Percentiles rank a stretch among this genome's conserved stretches.
Conservation (phyloP, 1,139 yeast genomes). For the Suhomyces bribrorum region DNA sequence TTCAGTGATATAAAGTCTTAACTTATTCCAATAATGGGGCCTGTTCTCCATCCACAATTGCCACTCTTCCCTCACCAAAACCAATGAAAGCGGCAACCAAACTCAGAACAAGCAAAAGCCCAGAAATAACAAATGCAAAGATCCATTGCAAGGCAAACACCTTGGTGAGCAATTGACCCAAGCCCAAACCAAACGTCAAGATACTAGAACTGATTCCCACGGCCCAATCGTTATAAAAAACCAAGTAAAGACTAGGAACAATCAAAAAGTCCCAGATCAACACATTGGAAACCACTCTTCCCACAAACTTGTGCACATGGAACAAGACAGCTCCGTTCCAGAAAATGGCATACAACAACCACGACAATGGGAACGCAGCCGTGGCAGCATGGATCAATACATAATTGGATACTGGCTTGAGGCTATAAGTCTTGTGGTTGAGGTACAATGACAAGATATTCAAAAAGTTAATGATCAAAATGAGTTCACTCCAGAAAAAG, state of each 20-base stretch:
- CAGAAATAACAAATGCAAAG: conserved; percentile 70
- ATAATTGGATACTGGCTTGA: conserved; percentile 56
- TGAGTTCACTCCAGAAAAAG: conserved; percentile 55
- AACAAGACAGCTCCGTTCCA: conserved; percentile 82
- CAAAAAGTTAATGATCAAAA: conserved; percentile 58
- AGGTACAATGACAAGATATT: conserved; percentile 59
- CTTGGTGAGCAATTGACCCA: conserved; percentile 68
- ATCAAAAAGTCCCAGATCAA: conserved; percentile 77
- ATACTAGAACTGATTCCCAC: conserved; percentile 60
- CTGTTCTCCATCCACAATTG: conserved; percentile 7
- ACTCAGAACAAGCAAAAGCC: conserved; percentile 50
- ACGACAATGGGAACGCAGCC: conserved; percentile 68
- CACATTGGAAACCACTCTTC: conserved; percentile 71
- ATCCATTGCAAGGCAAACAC: conserved; percentile 82
- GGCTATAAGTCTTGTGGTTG: conserved; percentile 58
- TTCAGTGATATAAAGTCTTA: too few species aligned
- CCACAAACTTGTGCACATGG: conserved; percentile 55
- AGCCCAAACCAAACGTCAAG: conserved; percentile 63
- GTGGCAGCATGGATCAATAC: conserved; percentile 62
- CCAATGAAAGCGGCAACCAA: conserved; percentile 41
- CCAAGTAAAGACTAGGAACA: conserved; percentile 59
- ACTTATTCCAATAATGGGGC: conserved; percentile 12
- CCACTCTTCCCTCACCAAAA: conserved; percentile 4
- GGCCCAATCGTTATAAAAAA: conserved; percentile 70
- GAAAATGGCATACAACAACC: conserved; percentile 71